Evolutionary conservation across 2,329 filamentous ascomycete genomes (phyloP), one percentile per base, ranked within the genome.

Genomic region (Aspergillus uvarum): DNA sequence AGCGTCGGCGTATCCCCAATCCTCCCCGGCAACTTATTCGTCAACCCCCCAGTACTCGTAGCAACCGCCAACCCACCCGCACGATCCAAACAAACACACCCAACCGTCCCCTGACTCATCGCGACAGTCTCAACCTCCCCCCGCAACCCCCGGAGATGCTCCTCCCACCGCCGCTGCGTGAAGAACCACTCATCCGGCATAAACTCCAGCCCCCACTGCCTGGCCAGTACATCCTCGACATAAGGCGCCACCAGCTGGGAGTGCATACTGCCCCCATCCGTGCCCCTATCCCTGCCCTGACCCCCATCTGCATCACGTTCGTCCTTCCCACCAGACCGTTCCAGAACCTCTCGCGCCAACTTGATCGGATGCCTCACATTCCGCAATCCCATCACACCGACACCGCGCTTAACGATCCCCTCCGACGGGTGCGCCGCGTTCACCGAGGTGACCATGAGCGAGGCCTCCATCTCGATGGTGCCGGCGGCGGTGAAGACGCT

Each of bases 401-500:
- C 89, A 16, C 87, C 91, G 38, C 91, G 85, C 80, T 96, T 96
- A 47, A 86, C 83, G 59, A 81, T 80, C 0, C 88, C 59, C 55
- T 35, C 42, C 7, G 6, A 63, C 56, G 47, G 44, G 29, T 1
- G 50, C 47, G 5, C 63, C 55, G 5, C 2, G 6, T 60, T 62
- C 1, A 76, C 59, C 1, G 72, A 74, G 2, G 89, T 90, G 0
- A 96, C 89, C 92, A 96, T 96, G 54, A 96, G 85, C 8, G 87
- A 90, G 1, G 91, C 90, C 77, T 96, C 92, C 62, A 96, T 87
- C 78, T 96, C 90, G 73, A 93, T 92, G 63, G 87, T 84, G 19
- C 92, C 93, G 65, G 89, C 87, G 54, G 88, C 86, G 0, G 91
- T 96, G 75, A 96, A 96, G 21, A 96, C 92, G 54, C 92, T 90